These are phyloP conservation scores for Neurospora terricola DNA, from an alignment of 495 filamentous ascomycete species.

Conservation along the genomic window DNA sequence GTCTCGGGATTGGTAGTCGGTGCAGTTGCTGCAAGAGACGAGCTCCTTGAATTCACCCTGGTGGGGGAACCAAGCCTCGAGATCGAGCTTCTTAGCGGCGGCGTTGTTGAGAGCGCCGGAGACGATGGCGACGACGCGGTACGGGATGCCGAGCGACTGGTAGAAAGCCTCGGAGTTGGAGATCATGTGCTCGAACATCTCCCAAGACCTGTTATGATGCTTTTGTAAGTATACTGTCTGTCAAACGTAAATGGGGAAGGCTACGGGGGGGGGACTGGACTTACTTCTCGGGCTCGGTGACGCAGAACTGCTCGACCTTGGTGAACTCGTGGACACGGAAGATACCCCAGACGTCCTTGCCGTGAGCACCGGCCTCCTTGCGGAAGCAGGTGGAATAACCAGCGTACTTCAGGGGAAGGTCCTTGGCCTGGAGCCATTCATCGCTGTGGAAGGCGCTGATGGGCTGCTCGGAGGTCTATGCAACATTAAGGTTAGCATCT, in stretches of 20 bases:
- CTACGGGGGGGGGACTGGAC: background rate
- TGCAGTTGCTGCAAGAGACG: slow-evolving; percentile 84
- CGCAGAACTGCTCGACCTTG: slow-evolving; percentile 93
- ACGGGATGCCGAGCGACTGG: slow-evolving; percentile 76
- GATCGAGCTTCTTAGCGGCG: slow-evolving; percentile 87
- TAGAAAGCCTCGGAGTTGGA: slow-evolving; percentile 86
- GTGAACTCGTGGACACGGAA: slow-evolving; percentile 99
- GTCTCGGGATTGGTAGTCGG: slow-evolving; percentile 84
- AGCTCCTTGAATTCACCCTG: slow-evolving; percentile 90
- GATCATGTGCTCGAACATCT: slow-evolving; percentile 90
- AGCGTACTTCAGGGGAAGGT: slow-evolving; percentile 86
- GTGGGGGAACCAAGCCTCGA: slow-evolving; percentile 90
- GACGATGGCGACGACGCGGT: slow-evolving; percentile 85
- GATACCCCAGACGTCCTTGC: slow-evolving; percentile 95
- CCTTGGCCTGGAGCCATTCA: slow-evolving; percentile 80
- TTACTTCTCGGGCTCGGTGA: slow-evolving; percentile 79
- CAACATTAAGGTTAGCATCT: too few relatives aligned
- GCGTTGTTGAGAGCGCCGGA: slow-evolving; percentile 92
- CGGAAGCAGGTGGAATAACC: slow-evolving; percentile 92
- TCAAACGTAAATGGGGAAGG: background rate
- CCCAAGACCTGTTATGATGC: slow-evolving; percentile 49
- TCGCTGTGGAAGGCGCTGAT: slow-evolving; percentile 84
- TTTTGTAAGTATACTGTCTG: background rate
- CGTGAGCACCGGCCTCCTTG: slow-evolving; percentile 86
- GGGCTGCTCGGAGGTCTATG: slow-evolving; percentile 79